Evolutionary conservation across 495 filamentous ascomycete genomes (phyloP).

Genomic region (Aspergillus conjunctus): DNA sequence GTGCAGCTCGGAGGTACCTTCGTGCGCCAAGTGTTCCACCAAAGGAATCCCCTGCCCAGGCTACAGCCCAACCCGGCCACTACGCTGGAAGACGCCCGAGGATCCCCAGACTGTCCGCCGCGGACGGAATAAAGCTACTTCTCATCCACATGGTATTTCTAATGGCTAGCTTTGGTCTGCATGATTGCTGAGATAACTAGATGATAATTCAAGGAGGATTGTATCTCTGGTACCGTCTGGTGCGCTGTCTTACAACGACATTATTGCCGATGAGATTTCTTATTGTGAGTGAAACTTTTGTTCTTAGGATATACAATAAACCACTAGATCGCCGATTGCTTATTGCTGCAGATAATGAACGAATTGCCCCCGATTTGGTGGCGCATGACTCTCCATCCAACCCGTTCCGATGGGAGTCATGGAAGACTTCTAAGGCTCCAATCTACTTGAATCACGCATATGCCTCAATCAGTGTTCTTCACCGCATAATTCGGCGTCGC

Average conservation of each 20-base stretch:
- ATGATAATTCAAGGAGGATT: background rate
- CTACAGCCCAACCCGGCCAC: background rate
- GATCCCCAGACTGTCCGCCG: background rate
- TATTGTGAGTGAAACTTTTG: conserved; percentile 1
- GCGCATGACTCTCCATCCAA: background rate
- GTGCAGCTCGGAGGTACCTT: background rate
- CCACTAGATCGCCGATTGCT: too few relatives aligned
- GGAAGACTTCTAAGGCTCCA: background rate
- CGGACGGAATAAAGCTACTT: background rate
- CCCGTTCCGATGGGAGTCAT: background rate
- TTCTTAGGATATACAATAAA: too few relatives aligned
- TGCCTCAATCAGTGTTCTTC: background rate
- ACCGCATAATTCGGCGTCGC: conserved; percentile 3
- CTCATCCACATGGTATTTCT: background rate
- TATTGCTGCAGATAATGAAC: conserved; percentile 2
- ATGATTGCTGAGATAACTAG: too few relatives aligned
- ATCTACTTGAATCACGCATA: background rate
- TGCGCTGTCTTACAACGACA: background rate
- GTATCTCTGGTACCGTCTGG: background rate
- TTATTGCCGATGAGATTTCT: background rate
- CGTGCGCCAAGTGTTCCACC: background rate
- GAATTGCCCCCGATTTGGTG: background rate
- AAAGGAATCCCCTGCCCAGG: background rate
- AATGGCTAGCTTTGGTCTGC: too few relatives aligned
- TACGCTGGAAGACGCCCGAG: background rate